These are phyloP conservation scores for Malus asiatica DNA, from an alignment of 306 rosid genomes.

Conservation along the genomic window DNA sequence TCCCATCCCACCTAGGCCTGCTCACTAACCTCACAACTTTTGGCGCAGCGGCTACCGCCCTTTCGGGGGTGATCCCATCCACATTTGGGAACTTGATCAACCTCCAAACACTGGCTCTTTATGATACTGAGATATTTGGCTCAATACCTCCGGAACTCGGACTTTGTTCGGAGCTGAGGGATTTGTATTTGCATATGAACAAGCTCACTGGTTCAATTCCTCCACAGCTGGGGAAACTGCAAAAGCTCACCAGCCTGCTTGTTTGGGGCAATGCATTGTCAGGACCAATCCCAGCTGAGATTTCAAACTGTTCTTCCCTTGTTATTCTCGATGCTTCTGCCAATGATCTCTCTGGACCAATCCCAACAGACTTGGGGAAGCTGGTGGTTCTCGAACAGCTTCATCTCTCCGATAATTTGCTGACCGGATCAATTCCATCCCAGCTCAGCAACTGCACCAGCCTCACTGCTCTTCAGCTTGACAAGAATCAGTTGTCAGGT, in stretches of 20 bases:
- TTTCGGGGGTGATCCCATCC: slow-evolving; percentile 74
- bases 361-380: slow-evolving; percentile 81
- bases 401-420: slow-evolving; percentile 79
- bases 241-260: slow-evolving; percentile 70
- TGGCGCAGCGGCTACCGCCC: slow-evolving; percentile 92
- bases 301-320: slow-evolving; percentile 83
- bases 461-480: slow-evolving; percentile 84
- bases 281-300: slow-evolving; percentile 70
- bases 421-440: slow-evolving; percentile 63
- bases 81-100: slow-evolving; percentile 75
- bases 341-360: slow-evolving; percentile 63
- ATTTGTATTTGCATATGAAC: slow-evolving; percentile 75
- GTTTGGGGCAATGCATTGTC: slow-evolving; percentile 74
- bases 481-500: slow-evolving; percentile 88
- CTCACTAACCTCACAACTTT: slow-evolving; percentile 81
- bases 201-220: slow-evolving; percentile 77
- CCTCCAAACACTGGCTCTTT: slow-evolving; percentile 78
- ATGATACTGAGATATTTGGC: slow-evolving; percentile 76
- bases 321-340: slow-evolving; percentile 76
- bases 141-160: slow-evolving; percentile 76
- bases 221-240: slow-evolving; percentile 63
- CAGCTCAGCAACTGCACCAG: slow-evolving; percentile 86
- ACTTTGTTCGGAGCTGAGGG: slow-evolving; percentile 67
- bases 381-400: slow-evolving; percentile 71
- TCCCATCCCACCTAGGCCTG: slow-evolving; percentile 65